Evolutionary conservation across 1,284 basidiomycete species (phyloP), one percentile per base, ranked within the genome.

Genomic region (Athelia sp.): DNA sequence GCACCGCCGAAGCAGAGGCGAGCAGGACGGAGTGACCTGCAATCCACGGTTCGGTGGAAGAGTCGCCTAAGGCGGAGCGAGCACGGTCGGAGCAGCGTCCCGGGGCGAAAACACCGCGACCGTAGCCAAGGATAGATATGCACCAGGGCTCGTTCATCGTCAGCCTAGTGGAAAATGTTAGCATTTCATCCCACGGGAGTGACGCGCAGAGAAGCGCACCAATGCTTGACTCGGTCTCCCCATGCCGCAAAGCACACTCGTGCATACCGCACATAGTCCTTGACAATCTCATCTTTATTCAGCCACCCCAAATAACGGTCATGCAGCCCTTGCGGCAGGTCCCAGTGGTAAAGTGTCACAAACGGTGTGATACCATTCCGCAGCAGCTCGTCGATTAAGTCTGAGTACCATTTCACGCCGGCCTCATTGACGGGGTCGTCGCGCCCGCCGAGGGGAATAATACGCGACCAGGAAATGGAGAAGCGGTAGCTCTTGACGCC

Each of bases 321-420:
- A 50, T 87, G 77, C 21, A 90, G 71, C 1, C 66, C 78, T 61
- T 84, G 83, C 4, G 87, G 87, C 4, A 88, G 72, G 58, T 90
- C 87, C 87, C 86, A 90, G 62, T 89, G 86, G 64, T 87, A 87
- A 35, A 89, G 65, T 0, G 86, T 89, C 83, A 90, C 75, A 59
- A 83, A 86, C 6, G 87, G 87, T 1, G 70, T 75, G 52, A 90
- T 87, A 1, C 78, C 82, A 26, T 74, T 66, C 50, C 70, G 74
- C 3, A 87, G 63, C n/a, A 88, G 66, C 47, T 71, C 82, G 58
- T 90, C 79, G 53, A 90, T 82, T 50, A 90, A 62, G 48, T 76
- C 68, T n/a, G 76, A 75, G 63, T 90, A 90, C 58, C 77, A 86
- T 54, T 78, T 69, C 52, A 90, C 78, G 2, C 87, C 88, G 50